Base-by-base conservation (phyloP, 306 rosid species). In the Fragaria iinumae region DNA sequence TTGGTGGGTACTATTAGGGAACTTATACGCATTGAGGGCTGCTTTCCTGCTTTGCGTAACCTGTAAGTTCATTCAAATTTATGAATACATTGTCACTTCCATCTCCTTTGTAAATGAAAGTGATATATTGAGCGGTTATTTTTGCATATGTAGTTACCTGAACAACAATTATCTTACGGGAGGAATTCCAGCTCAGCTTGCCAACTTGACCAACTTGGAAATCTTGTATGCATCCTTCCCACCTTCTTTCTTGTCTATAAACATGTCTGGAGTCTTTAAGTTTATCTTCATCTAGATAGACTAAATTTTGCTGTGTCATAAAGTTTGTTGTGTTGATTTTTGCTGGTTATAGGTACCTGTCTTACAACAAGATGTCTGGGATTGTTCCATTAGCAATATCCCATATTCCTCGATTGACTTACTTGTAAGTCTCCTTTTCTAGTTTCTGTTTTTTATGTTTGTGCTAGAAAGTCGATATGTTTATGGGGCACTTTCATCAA, bases 1-100 rank as follows among this genome's bases (percentile, higher is more conserved):
- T 85, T 96, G 92, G 98, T 96, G 69, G 99, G 99, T 74, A 96
- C 99, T 64, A 87, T 96, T 74, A 85, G 97, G 86, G 99, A 96
- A 83, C 98, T 96, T 77, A 96, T 93, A 62, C 99, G 98, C 32
- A 60, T 96, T 79, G 99, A 92, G 79, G 99, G 97, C 52, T 92
- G 98, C 86, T 96, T 92, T 86, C 98, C 96, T 2, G 86, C 97
- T 17, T 90, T 96, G 76, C 97, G 98, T 80, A 92, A 96, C 84
- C 85, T 96, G 99, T 96, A 81, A 69, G 98, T 89, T 41, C 34
- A 56, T 74, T 81, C 76, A 48, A 27, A 47, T 60, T 62, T 50
- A 38, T 75, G 74, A 78, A 41, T 59, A 36, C 57, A 38, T 71
- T 48, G 3, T 71, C 38, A 11, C 17, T 69, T 74, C 8, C 43